Percentiles rank a stretch among this genome's conserved stretches.
Evolutionary conservation across 2,329 filamentous ascomycete genomes (phyloP).

Genomic region (Botrytis sinoallii): DNA sequence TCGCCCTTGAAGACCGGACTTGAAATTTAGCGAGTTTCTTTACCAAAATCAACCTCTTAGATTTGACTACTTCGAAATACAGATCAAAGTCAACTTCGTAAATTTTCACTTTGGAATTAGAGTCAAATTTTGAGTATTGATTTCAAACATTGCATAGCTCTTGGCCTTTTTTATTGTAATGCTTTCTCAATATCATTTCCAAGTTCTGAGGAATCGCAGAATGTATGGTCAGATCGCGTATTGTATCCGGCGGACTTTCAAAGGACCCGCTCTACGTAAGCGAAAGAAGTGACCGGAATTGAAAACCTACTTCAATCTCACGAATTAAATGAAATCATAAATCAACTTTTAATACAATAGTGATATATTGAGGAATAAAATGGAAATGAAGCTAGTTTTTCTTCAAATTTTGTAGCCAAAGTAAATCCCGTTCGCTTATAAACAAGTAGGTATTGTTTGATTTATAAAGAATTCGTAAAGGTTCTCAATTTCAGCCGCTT

Average conservation of each 20-base stretch:
- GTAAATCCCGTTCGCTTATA: not conserved
- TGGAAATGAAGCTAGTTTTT: not conserved
- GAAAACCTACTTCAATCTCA: not conserved
- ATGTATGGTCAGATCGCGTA: not conserved
- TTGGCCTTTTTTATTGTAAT: no score
- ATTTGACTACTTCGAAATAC: not conserved
- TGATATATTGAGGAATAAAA: not conserved
- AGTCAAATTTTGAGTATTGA: accelerated
- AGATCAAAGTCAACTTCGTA: not conserved
- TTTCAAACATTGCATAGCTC: not conserved
- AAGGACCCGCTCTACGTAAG: not conserved
- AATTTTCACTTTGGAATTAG: not conserved
- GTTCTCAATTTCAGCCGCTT: not conserved
- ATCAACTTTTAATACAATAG: not conserved
- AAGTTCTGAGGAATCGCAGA: not conserved
- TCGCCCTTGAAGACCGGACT: not conserved
- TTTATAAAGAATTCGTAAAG: not conserved
- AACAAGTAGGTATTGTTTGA: no score
- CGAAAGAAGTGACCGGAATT: not conserved
- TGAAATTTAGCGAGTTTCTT: not conserved
- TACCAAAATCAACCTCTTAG: not conserved
- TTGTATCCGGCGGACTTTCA: not conserved
- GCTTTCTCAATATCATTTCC: not conserved
- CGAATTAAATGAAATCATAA: not conserved
- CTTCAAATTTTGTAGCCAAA: not conserved